Percentiles rank a stretch among this genome's conserved stretches.
phyloP scores from a whole-genome alignment of 805 yeast species.

The Saturnispora gosingensis region DNA sequence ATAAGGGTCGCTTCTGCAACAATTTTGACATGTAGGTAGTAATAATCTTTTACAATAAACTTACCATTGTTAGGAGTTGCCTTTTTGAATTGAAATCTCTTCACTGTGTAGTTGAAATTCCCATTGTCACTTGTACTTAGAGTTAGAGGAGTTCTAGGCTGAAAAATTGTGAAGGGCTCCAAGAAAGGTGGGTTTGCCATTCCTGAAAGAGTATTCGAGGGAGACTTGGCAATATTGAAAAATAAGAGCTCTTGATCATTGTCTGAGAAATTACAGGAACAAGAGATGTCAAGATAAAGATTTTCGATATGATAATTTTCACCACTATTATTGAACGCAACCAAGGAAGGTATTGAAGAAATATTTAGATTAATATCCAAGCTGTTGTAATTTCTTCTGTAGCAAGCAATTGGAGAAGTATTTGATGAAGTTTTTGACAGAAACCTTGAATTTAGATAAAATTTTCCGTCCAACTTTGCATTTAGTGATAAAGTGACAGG shows the following conservation, averaged over 20 bases:
- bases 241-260: conserved; percentile 10
- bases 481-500: background rate
- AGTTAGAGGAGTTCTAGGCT: background rate
- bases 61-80: conserved; percentile 48
- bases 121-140: background rate
- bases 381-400: conserved; percentile 16
- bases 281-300: conserved; percentile 7
- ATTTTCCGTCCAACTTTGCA: conserved; percentile 15
- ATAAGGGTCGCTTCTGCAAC: conserved; percentile 6
- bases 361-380: background rate
- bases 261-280: conserved; percentile 13
- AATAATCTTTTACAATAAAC: conserved; percentile 35
- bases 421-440: conserved; percentile 1
- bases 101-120: conserved; percentile 17
- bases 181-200: background rate
- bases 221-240: background rate
- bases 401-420: conserved; percentile 16
- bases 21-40: conserved; percentile 24
- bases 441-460: conserved; percentile 13
- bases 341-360: background rate
- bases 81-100: conserved; percentile 38
- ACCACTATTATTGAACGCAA: background rate
- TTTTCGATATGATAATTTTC: background rate
- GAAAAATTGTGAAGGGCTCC: background rate
- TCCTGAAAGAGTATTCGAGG: background rate